These are phyloP conservation scores for Astrothelium subdiscretum DNA, from an alignment of 495 filamentous ascomycete genomes.

Conservation along the genomic window DNA sequence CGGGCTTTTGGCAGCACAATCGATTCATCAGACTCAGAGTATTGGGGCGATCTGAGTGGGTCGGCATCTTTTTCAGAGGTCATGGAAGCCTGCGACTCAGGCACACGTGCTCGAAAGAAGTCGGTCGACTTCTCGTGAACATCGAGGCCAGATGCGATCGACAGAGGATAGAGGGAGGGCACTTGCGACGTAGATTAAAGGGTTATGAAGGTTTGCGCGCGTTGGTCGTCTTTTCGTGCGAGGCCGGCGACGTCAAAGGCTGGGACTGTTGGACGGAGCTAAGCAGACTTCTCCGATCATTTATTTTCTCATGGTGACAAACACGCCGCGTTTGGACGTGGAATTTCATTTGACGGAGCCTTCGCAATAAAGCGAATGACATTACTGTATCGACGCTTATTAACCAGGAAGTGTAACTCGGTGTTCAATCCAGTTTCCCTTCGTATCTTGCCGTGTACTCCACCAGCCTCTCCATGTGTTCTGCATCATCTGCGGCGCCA, in stretches of 20 bases:
- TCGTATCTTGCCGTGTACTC: not conserved
- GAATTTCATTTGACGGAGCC: too few relatives aligned
- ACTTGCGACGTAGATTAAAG: not conserved
- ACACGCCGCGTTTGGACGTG: not conserved
- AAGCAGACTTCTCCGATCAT: not conserved
- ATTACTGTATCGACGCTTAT: not conserved
- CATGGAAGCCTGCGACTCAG: conserved; percentile 33
- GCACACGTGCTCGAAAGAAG: not conserved
- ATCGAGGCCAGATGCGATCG: not conserved
- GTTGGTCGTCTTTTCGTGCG: not conserved
- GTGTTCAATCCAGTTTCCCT: not conserved
- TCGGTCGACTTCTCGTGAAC: not conserved
- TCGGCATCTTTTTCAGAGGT: conserved; percentile 50
- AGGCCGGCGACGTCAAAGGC: conserved; percentile 1
- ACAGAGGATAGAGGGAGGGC: not conserved
- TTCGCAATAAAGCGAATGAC: not conserved
- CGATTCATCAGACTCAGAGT: conserved; percentile 41
- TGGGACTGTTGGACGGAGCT: not conserved
- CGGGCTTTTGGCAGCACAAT: conserved; percentile 42
- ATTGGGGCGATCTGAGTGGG: conserved; percentile 49
- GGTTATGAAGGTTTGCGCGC: not conserved
- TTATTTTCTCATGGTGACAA: not conserved
- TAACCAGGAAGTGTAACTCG: not conserved
- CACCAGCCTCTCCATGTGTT: not conserved
- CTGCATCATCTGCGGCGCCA: not conserved